Conservation (phyloP, 2,329 filamentous ascomycete species). For the Diatrype stigma region DNA sequence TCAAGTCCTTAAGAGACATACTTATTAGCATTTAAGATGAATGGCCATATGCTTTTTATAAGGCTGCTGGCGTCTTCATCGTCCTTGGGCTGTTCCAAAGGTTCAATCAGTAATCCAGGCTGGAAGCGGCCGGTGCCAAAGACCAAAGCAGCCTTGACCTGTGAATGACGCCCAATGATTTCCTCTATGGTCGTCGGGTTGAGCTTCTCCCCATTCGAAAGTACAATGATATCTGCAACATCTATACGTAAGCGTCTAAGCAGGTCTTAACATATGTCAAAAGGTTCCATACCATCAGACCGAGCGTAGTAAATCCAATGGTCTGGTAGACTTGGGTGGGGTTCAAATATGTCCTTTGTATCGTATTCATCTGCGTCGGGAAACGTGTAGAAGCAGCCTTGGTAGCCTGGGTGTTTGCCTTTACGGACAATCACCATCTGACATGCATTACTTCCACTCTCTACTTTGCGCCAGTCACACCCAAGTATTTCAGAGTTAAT, state of each 20-base stretch:
- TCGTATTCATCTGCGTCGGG: slow-evolving; percentile 17
- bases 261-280: too few relatives aligned
- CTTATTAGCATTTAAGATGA: slow-evolving; percentile 34
- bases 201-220: slow-evolving; percentile 36
- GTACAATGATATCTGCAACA: slow-evolving; percentile 32
- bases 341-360: slow-evolving; percentile 21
- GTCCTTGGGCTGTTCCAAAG: slow-evolving; percentile 18
- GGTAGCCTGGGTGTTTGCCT: slow-evolving; percentile 12
- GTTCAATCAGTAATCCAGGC: slow-evolving; percentile 42
- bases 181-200: slow-evolving; percentile 35
- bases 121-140: slow-evolving; percentile 34
- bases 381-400: slow-evolving; percentile 21
- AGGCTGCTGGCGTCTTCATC: slow-evolving; percentile 20
- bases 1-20: too few relatives aligned
- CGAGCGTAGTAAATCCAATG: slow-evolving; percentile 21
- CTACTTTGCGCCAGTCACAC: slow-evolving; percentile 28
- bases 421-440: slow-evolving; percentile 31
- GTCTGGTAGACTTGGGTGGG: slow-evolving; percentile 16
- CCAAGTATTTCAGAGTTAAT: slow-evolving; percentile 33
- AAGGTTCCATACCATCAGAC: slow-evolving; percentile 19
- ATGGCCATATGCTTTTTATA: slow-evolving; percentile 36
- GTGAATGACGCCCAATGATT: slow-evolving; percentile 23
- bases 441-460: slow-evolving; percentile 27
- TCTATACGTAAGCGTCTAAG: too few relatives aligned
- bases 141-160: slow-evolving; percentile 28